These are phyloP conservation scores for Phialemoniopsis sp. DNA, from an alignment of 2,329 filamentous ascomycete genomes.

Conservation along the genomic window DNA sequence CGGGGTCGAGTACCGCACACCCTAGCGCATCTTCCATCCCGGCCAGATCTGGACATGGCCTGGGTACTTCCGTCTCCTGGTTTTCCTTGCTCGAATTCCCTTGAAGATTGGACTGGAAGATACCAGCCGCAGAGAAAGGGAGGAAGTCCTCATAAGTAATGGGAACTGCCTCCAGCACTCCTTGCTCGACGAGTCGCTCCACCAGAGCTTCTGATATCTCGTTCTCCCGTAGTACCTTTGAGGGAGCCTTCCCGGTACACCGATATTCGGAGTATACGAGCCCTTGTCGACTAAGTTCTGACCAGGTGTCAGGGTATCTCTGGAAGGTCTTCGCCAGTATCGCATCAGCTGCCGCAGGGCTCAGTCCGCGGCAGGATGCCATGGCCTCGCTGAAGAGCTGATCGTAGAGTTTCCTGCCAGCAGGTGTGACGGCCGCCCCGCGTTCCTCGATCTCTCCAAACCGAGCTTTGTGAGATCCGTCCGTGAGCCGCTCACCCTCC, in stretches of 20 bases:
- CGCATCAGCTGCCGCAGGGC: slow-evolving; percentile 5
- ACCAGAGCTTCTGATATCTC: too few relatives aligned
- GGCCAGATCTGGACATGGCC: too few relatives aligned
- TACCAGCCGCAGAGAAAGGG: slow-evolving; percentile 47
- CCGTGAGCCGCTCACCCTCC: slow-evolving; percentile 6
- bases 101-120: slow-evolving; percentile 12
- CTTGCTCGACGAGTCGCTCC: slow-evolving; percentile 23
- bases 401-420: slow-evolving; percentile 41
- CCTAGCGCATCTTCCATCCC: too few relatives aligned
- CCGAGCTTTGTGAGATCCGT: slow-evolving; percentile 38
- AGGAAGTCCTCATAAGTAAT: slow-evolving; percentile 51
- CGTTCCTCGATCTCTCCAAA: slow-evolving; percentile 51
- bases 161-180: slow-evolving; percentile 28
- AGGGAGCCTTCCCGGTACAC: slow-evolving; percentile 7
- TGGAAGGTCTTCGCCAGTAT: slow-evolving; percentile 23
- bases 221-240: too few relatives aligned
- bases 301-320: slow-evolving; percentile 35
- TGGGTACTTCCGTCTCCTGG: too few relatives aligned
- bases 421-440: slow-evolving; percentile 40
- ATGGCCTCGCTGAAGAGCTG: slow-evolving; percentile 26
- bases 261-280: slow-evolving; percentile 35
- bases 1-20: too few relatives aligned
- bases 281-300: slow-evolving; percentile 22
- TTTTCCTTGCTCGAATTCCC: too few relatives aligned
- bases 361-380: neutral